phyloP scores from a whole-genome alignment of 2,329 filamentous ascomycete genomes.

The Fusarium sp. region DNA sequence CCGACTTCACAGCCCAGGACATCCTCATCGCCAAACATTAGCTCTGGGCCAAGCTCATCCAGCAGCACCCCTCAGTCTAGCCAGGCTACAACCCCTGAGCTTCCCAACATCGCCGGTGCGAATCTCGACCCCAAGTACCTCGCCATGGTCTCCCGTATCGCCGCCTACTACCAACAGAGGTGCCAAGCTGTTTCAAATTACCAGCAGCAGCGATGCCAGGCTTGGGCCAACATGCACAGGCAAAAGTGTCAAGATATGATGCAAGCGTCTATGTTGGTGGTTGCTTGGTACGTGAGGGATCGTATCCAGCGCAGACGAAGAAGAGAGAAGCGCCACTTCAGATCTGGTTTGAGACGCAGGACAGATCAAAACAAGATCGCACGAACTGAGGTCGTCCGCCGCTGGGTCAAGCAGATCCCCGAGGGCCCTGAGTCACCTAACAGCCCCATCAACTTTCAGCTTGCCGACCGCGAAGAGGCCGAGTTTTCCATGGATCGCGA shows the following conservation, averaged over 20 bases:
- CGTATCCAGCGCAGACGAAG: constrained; percentile 59
- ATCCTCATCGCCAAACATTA: constrained; percentile 38
- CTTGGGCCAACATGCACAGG: constrained; percentile 61
- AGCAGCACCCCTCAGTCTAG: constrained; percentile 35
- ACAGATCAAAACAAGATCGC: constrained; percentile 52
- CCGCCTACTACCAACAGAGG: constrained; percentile 63
- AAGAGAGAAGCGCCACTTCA: constrained; percentile 58
- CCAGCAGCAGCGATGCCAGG: constrained; percentile 62
- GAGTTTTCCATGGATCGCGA: constrained; percentile 59
- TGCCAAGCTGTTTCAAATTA: constrained; percentile 61
- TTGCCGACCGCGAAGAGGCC: constrained; percentile 55
- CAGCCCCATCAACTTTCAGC: constrained; percentile 42
- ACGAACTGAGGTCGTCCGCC: constrained; percentile 57
- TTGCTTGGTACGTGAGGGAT: constrained; percentile 64
- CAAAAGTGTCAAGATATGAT: constrained; percentile 63
- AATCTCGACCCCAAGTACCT: constrained; percentile 58
- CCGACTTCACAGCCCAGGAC: constrained; percentile 45
- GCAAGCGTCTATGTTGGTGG: constrained; percentile 62
- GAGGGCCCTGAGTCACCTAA: constrained; percentile 52
- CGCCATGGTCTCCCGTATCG: constrained; percentile 62
- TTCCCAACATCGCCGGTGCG: constrained; percentile 40
- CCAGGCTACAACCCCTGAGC: constrained; percentile 42
- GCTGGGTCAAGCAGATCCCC: constrained; percentile 59
- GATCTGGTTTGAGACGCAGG: constrained; percentile 54
- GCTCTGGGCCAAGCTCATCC: constrained; percentile 30